phyloP scores from a whole-genome alignment of 768 basidiomycete species.

The Boletus reticulatus region DNA sequence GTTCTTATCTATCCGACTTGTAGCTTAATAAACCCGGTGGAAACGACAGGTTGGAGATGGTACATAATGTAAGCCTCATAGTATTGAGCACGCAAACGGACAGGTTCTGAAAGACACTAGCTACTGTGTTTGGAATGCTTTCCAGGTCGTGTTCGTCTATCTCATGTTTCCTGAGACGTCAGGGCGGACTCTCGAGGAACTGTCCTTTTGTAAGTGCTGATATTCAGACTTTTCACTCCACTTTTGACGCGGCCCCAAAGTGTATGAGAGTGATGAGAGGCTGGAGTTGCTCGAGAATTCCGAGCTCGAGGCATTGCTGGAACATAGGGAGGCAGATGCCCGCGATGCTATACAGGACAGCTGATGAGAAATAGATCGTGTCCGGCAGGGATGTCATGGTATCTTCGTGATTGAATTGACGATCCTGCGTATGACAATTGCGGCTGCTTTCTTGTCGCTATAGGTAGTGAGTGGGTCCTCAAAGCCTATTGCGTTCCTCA shows the following conservation, averaged over 20 bases:
- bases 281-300: not conserved
- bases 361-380: not conserved
- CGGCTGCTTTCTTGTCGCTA: no score
- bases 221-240: not conserved
- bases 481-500: no score
- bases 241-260: not conserved
- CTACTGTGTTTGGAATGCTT: not conserved
- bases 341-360: not conserved
- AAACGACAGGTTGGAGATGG: slow-evolving; percentile 10
- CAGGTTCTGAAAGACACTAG: not conserved
- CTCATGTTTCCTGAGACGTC: slow-evolving; percentile 2
- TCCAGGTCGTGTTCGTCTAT: slow-evolving; percentile 1
- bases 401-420: no score
- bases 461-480: no score
- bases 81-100: no score
- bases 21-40: not conserved
- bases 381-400: no score
- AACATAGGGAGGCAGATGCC: not conserved
- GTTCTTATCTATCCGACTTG: no score
- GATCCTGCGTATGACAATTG: no score
- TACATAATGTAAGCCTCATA: slow-evolving; percentile 13
- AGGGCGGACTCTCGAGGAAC: not conserved
- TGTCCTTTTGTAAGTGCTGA: slow-evolving; percentile 30
- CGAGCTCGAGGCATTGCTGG: not conserved
- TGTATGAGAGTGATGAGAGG: slow-evolving; percentile 1